Evolutionary conservation across 345 rosid species (phyloP), one percentile per base, ranked within the genome.

Genomic region (Stellera chamaejasme): DNA sequence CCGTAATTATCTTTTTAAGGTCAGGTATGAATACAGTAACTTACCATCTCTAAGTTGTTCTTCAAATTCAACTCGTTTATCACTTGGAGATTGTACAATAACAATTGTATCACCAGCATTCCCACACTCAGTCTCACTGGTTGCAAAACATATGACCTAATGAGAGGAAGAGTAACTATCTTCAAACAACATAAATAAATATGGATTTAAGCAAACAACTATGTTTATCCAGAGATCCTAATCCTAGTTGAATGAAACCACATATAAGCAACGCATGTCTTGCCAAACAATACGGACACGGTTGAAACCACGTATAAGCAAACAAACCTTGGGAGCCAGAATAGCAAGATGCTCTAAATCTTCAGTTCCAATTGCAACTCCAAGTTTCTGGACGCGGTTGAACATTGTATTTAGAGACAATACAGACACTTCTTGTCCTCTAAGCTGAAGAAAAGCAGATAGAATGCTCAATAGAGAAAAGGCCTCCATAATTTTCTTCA

Each of bases 291-390:
- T 19, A n/a, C n/a, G n/a, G n/a, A n/a, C n/a, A n/a, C n/a, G n/a
- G n/a, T n/a, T n/a, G n/a, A n/a, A n/a, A 19, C 53, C 46, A 39
- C 46, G n/a, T 44, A 46, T 54, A 14, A 43, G 36, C 16, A n/a
- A n/a, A n/a, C 55, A 39, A 45, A 85, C 98, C 95, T 85, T 79
- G 54, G 95, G 91, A 66, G 84, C 83, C 56, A 91, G 69, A 66
- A 69, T 44, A 10, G 95, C 75, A 56, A 91, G 83, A 75, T 77
- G 67, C 77, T 73, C 82, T 8, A 91, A 64, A 59, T 88, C 90
- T 65, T 80, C 72, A 54, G 79, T 71, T 58, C 68, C 62, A 61
- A 76, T 69, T 55, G 61, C 59, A 55, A 82, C 67, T 25, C 88
- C 92, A 66, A 72, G 69, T 70, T 52, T 60, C 27, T 56, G 66